Conservation (phyloP, 108 stramenopile genomes). For the Craspedostauros australis region DNA sequence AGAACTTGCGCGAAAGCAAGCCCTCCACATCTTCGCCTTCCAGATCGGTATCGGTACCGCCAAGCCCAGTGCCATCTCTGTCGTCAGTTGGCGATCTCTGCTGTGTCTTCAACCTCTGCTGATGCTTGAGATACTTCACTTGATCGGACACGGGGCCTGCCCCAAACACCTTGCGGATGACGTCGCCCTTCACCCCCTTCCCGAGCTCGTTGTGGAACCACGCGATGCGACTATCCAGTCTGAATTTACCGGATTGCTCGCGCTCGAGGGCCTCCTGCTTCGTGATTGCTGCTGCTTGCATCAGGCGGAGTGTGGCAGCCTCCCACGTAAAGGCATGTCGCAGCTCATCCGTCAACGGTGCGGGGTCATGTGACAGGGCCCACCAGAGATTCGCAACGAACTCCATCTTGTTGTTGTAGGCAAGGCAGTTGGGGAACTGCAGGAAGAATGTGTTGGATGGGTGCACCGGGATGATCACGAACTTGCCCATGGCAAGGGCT, state of each 20-base stretch:
- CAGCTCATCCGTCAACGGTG: constrained; percentile 52
- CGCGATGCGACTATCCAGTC: constrained; percentile 71
- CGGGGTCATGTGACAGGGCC: constrained; percentile 76
- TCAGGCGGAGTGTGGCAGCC: constrained; percentile 74
- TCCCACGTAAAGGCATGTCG: constrained; percentile 70
- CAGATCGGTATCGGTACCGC: constrained; percentile 14
- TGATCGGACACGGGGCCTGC: constrained; percentile 64
- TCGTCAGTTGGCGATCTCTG: background rate
- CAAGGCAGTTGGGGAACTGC: constrained; percentile 72
- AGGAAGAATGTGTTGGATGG: constrained; percentile 71
- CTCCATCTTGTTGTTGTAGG: constrained; percentile 62
- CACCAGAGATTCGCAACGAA: constrained; percentile 69
- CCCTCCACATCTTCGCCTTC: constrained; percentile 43
- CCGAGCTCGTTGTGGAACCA: constrained; percentile 73
- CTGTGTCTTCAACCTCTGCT: no score
- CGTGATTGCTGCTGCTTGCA: constrained; percentile 62
- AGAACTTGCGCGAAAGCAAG: constrained; percentile 31
- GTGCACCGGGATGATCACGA: constrained; percentile 66
- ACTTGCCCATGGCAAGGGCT: constrained; percentile 79
- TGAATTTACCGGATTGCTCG: constrained; percentile 38
- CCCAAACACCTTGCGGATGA: constrained; percentile 57
- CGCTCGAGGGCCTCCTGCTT: constrained; percentile 47
- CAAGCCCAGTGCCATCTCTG: constrained; percentile 17
- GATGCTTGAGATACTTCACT: constrained; percentile 44
- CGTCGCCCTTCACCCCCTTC: constrained; percentile 61